Conservation (phyloP, 345 rosid genomes). For the Limnanthes douglasii region DNA sequence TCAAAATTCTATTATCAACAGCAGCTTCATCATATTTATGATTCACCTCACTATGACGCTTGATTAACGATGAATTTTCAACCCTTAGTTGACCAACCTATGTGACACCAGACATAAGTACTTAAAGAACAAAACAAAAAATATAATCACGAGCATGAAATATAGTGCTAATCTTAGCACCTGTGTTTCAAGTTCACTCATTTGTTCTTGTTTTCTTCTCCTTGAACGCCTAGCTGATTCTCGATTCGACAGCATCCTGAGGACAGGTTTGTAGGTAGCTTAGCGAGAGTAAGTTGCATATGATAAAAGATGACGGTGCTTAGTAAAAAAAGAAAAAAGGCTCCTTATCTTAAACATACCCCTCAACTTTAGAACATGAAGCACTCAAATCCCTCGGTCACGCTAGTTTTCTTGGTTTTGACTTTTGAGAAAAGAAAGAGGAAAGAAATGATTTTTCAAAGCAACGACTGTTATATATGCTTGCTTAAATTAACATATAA, state of each 20-base stretch:
- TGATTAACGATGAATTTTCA: conserved; percentile 55
- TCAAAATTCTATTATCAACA: conserved; percentile 80
- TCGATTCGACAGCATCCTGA: conserved; percentile 92
- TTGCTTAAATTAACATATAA: too few species aligned
- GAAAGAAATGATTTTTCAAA: too few species aligned
- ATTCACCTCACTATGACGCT: conserved; percentile 53
- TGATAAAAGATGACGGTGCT: too few species aligned
- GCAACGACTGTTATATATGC: too few species aligned
- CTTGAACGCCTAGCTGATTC: conserved; percentile 99
- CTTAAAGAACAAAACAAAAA: neutral
- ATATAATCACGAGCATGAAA: neutral
- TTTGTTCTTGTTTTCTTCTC: conserved; percentile 78
- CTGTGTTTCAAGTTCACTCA: conserved; percentile 87
- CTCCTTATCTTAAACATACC: neutral
- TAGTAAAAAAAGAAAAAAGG: too few species aligned
- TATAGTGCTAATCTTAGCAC: conserved; percentile 19
- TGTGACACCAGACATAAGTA: conserved; percentile 6
- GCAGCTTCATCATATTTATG: conserved; percentile 69
- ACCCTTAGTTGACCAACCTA: conserved; percentile 78
- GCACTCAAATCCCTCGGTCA: too few species aligned
- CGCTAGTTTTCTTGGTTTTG: too few species aligned
- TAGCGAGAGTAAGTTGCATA: neutral
- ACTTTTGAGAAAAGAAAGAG: too few species aligned
- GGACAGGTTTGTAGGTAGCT: too few species aligned
- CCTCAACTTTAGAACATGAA: neutral